A percentile compares a stretch with the other conserved stretches of the same genome.
Evolutionary conservation across 2,329 filamentous ascomycete species (phyloP).

Genomic region (Diaporthe ampelina): DNA sequence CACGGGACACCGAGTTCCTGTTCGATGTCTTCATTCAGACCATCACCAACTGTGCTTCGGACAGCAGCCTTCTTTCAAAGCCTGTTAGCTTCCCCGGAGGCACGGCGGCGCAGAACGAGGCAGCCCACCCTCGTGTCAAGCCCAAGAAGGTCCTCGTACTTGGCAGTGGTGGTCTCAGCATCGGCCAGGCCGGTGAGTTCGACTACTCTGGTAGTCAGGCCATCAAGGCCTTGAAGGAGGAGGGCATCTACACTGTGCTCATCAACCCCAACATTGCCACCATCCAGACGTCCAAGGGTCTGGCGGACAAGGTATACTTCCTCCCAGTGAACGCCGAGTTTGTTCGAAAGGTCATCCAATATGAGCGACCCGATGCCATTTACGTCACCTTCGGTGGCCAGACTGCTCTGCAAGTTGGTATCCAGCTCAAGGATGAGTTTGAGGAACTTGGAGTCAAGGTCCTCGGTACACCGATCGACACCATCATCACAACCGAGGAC

Average conservation of each 20-base stretch:
- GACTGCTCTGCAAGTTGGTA: constrained; percentile 96
- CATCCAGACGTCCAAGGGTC: constrained; percentile 96
- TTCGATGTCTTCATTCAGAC: constrained; percentile 97
- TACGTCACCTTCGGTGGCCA: constrained; percentile 99
- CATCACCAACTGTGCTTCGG: constrained; percentile 78
- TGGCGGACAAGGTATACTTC: constrained; percentile 99
- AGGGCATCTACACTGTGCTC: constrained; percentile 96
- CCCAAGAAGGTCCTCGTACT: constrained; percentile 97
- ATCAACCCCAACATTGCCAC: constrained; percentile 99
- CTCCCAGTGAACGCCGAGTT: constrained; percentile 97
- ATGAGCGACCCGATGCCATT: constrained; percentile 95
- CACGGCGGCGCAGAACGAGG: constrained; percentile 82
- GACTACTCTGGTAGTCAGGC: constrained; percentile 99
- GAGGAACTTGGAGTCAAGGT: constrained; percentile 93
- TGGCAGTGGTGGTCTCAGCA: constrained; percentile 94
- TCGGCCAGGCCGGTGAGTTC: constrained; percentile 98
- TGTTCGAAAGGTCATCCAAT: constrained; percentile 95
- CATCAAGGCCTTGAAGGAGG: constrained; percentile 98
- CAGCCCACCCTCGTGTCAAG: constrained; percentile 80
- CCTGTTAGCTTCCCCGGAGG: constrained; percentile 92
- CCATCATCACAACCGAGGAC: constrained; percentile 98
- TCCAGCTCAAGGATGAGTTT: constrained; percentile 97
- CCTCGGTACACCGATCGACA: constrained; percentile 95
- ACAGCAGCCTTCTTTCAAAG: constrained; percentile 75
- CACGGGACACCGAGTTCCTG: constrained; percentile 94